A percentile compares a stretch with the other conserved stretches of the same genome.
Evolutionary conservation across 2,329 filamentous ascomycete species (phyloP).

Genomic region (Claviceps monticola): DNA sequence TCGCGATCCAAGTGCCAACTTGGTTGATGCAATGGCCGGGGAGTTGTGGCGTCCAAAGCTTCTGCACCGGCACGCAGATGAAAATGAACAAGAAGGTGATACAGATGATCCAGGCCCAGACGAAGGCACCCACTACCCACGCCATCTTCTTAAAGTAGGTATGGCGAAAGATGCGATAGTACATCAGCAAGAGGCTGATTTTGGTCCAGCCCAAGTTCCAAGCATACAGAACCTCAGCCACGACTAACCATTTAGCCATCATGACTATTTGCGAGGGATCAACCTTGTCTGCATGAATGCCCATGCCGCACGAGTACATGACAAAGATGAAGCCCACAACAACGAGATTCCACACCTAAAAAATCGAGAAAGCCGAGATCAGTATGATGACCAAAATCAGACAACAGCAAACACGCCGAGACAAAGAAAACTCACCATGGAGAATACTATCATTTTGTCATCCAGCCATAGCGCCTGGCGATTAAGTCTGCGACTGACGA

Average conservation of each 20-base stretch:
- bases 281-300: constrained; percentile 29
- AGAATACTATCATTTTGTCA: constrained; percentile 33
- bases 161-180: constrained; percentile 36
- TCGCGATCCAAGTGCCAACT: constrained; percentile 35
- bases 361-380: background rate
- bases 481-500: constrained; percentile 26
- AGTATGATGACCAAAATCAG: background rate
- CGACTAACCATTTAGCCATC: constrained; percentile 32
- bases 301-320: constrained; percentile 33
- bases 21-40: constrained; percentile 35
- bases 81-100: constrained; percentile 37
- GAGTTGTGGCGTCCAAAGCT: constrained; percentile 31
- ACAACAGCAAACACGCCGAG: no score
- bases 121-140: constrained; percentile 26
- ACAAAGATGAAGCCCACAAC: constrained; percentile 34
- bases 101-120: constrained; percentile 32
- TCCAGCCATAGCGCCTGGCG: constrained; percentile 32
- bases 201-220: constrained; percentile 37
- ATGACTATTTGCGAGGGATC: constrained; percentile 22
- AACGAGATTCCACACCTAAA: constrained; percentile 25
- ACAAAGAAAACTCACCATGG: constrained; percentile 23
- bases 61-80: constrained; percentile 35
- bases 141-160: constrained; percentile 28
- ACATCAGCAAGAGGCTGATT: constrained; percentile 35
- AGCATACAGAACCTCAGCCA: constrained; percentile 33